Percentiles rank a stretch among this genome's conserved stretches.
Conservation (phyloP, 768 basidiomycete genomes). For the Mycena haematopus region DNA sequence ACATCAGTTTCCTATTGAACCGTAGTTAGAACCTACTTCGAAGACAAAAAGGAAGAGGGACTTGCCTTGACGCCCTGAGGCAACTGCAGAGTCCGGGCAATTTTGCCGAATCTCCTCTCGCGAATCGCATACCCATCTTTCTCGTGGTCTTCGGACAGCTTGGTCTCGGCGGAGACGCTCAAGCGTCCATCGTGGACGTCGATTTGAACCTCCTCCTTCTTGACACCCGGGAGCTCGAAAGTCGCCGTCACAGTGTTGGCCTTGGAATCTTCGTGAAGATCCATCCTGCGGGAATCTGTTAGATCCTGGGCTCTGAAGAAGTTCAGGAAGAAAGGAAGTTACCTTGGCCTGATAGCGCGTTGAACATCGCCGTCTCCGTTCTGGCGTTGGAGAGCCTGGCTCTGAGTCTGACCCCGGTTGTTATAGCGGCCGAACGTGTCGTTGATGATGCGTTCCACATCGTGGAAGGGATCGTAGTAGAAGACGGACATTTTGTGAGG, state of each 20-base stretch:
- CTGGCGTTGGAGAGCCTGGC: no score
- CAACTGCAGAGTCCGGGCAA: constrained; percentile 55
- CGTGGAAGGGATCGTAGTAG: constrained; percentile 52
- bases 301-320: neutral
- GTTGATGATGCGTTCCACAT: constrained; percentile 54
- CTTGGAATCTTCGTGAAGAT: constrained; percentile 57
- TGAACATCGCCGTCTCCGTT: constrained; percentile 12
- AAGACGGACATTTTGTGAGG: constrained; percentile 34
- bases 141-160: constrained; percentile 42
- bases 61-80: constrained; percentile 61
- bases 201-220: constrained; percentile 59
- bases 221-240: constrained; percentile 67
- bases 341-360: constrained; percentile 42
- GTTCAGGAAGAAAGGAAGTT: neutral
- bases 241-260: constrained; percentile 60
- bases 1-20: constrained; percentile 39
- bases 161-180: constrained; percentile 58
- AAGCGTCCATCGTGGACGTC: constrained; percentile 59
- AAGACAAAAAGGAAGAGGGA: constrained; percentile 11
- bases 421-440: constrained; percentile 34
- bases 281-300: constrained; percentile 48
- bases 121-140: constrained; percentile 50
- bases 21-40: constrained; percentile 10
- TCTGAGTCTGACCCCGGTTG: neutral
- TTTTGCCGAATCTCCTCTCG: constrained; percentile 58